Evolutionary conservation across 2,329 filamentous ascomycete species (phyloP).

Genomic region (Falciphora oryzae): DNA sequence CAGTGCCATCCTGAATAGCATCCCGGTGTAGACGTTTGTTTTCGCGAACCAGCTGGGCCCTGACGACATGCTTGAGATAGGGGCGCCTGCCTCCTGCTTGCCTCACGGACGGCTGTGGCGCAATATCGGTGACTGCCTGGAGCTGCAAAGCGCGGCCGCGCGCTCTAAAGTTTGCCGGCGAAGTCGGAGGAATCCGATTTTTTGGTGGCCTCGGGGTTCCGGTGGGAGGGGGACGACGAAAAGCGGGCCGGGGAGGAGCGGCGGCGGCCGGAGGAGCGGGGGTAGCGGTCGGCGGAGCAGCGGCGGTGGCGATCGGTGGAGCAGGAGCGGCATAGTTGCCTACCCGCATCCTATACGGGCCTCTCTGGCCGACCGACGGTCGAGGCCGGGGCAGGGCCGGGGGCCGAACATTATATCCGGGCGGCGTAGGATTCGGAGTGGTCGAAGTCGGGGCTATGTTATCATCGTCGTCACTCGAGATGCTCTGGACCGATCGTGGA

Average conservation of each 20-base stretch:
- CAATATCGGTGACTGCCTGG: background rate
- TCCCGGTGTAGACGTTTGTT: background rate
- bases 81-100: background rate
- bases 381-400: background rate
- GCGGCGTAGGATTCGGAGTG: no score
- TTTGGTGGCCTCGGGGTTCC: background rate
- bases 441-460: background rate
- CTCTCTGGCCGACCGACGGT: background rate
- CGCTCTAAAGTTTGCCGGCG: background rate
- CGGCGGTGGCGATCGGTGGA: background rate
- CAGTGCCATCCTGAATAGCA: conserved; percentile 11
- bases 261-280: background rate
- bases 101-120: background rate
- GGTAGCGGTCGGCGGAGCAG: no score
- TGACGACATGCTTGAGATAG: background rate
- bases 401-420: background rate
- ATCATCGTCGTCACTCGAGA: background rate
- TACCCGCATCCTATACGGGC: background rate
- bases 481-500: background rate
- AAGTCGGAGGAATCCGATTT: background rate
- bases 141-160: background rate
- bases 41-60: background rate
- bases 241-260: background rate
- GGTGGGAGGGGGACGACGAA: background rate
- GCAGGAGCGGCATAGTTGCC: background rate